phyloP scores from a whole-genome alignment of 192 early-diverging fungal genomes.

The Coemansia sp. region DNA sequence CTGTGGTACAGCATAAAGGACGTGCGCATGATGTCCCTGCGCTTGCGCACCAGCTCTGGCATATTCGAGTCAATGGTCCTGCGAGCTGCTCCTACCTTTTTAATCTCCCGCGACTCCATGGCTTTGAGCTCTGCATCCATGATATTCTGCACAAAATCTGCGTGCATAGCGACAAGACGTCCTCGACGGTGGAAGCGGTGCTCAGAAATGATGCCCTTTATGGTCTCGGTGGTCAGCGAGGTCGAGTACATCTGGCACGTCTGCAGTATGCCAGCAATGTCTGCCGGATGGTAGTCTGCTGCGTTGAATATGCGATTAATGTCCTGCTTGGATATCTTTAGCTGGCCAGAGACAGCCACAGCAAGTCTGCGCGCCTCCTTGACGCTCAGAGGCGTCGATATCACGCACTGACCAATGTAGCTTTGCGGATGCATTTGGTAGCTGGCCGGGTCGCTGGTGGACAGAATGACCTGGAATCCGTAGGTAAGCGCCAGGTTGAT shows the following conservation, averaged over 20 bases:
- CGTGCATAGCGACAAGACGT: constrained; percentile 31
- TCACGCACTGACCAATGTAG: constrained; percentile 7
- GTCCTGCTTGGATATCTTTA: constrained; percentile 10
- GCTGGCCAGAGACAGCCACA: constrained; percentile 4
- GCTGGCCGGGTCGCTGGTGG: constrained; percentile 1
- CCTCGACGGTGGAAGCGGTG: constrained; percentile 3
- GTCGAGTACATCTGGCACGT: not conserved
- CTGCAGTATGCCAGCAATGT: constrained; percentile 14
- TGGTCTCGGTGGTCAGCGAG: no score
- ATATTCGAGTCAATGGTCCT: constrained; percentile 6
- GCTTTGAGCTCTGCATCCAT: not conserved
- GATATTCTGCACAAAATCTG: constrained; percentile 8
- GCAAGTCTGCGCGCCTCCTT: constrained; percentile 22
- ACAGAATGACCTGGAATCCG: constrained; percentile 10
- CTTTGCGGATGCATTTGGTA: not conserved
- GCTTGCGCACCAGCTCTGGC: constrained; percentile 9
- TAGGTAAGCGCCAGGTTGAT: constrained; percentile 1
- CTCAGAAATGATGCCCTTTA: constrained; percentile 9
- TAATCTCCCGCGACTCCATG: not conserved
- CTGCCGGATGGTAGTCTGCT: constrained; percentile 21
- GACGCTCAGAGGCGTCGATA: constrained; percentile 4
- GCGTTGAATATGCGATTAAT: constrained; percentile 11
- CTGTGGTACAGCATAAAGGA: constrained; percentile 25
- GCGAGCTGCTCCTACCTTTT: not conserved
- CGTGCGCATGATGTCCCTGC: constrained; percentile 13